Base-by-base conservation (phyloP, 257 asterid species). In the Echium plantagineum region DNA sequence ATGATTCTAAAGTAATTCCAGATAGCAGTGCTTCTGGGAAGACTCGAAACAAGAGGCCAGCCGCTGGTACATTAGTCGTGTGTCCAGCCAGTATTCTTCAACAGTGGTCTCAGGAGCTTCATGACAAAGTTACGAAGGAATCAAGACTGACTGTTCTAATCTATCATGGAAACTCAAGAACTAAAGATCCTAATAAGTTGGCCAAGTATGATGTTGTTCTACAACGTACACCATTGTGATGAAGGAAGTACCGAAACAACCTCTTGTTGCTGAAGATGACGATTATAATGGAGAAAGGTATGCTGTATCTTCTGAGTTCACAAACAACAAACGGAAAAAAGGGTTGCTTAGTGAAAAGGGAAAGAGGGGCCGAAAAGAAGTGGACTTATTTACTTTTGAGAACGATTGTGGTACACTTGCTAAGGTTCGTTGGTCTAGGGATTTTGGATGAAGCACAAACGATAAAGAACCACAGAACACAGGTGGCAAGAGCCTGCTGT, bases 51-150 rank as follows among this genome's bases (percentile, higher is more conserved):
- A 80, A 69, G 82, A 85, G 89, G 80, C 95, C 95, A 6, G 83
- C 79, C 28, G 99, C 91, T 52, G 97, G 99, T 42, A 89, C 99
- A 55, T 78, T 93, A 78, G 84, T 93, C 51, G 96, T 93, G 62
- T 93, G 99, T 74, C 99, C 99, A 24, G 99, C 99, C 61, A 93
- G 97, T 81, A 90, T 93, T 79, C 82, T 93, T 74, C 85, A 95
- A 55, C 99, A 93, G 72, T 93, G 99, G 99, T 87, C 77, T 38
- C 78, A 83, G 62, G 99, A 93, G 84, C 75, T 93, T 71, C 81
- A 78, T 26, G 99, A 93, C 75, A 93, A 93, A 78, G 91, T 89
- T 56, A 17, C 87, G 0, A 53, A 65, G 53, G 71, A 66, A 57
- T 83, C 80, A 63, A 74, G 66, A 67, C 93, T 91, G 46, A 32